Percentiles rank a stretch among this genome's conserved stretches.
Conservation (phyloP, 2,329 filamentous ascomycete genomes). For the Penicillium sp. region DNA sequence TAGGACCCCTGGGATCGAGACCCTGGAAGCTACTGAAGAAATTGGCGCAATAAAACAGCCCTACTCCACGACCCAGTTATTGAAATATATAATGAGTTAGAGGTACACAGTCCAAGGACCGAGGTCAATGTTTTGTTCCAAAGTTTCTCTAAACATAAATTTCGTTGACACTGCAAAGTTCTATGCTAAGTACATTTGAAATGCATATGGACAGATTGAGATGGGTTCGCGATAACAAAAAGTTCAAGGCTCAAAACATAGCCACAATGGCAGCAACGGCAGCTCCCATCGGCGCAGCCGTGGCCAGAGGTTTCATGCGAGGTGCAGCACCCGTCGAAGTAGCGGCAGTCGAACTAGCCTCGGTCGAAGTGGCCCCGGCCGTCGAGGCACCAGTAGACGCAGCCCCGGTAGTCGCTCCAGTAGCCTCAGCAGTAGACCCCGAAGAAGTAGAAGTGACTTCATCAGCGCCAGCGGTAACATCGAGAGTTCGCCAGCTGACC, state of each 20-base stretch:
- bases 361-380: neutral
- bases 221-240: neutral
- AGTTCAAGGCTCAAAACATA: constrained; percentile 2
- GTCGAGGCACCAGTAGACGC: neutral
- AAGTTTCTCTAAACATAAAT: too few species aligned
- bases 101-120: too few species aligned
- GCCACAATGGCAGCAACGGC: constrained; percentile 8
- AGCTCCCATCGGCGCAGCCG: constrained; percentile 7
- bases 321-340: neutral
- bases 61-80: too few species aligned
- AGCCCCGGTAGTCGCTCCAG: neutral
- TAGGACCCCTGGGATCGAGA: too few species aligned
- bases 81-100: too few species aligned
- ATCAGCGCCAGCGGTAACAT: constrained; percentile 6
- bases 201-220: too few species aligned
- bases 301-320: neutral
- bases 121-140: too few species aligned
- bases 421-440: neutral
- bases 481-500: constrained; percentile 1
- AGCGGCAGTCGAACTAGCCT: neutral
- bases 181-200: too few species aligned
- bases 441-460: neutral
- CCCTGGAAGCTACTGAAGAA: too few species aligned
- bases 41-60: too few species aligned
- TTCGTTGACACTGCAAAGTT: too few species aligned